A percentile compares a stretch with the other conserved stretches of the same genome.
These are phyloP conservation scores for Globisporangium recalcitrans DNA, from an alignment of 352 stramenopile genomes.

Conservation along the genomic window DNA sequence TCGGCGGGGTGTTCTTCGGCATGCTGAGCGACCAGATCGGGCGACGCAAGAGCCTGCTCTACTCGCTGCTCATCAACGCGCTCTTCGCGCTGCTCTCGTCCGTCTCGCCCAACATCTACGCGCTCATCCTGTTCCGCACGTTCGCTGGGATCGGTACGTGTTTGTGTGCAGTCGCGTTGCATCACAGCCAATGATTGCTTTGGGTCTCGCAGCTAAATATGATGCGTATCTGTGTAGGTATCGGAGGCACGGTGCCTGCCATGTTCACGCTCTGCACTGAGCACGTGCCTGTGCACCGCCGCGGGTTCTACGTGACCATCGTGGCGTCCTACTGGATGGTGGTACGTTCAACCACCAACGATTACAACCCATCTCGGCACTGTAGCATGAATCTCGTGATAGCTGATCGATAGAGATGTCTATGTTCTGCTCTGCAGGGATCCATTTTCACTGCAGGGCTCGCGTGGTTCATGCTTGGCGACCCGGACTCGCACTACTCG, in stretches of 20 bases:
- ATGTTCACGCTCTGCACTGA: slow-evolving; percentile 87
- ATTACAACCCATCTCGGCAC: no score
- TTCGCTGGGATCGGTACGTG: slow-evolving; percentile 52
- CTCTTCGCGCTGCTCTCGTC: slow-evolving; percentile 75
- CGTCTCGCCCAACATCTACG: slow-evolving; percentile 51
- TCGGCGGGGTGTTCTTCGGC: slow-evolving; percentile 77
- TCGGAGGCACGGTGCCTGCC: slow-evolving; percentile 81
- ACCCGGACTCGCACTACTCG: slow-evolving; percentile 31
- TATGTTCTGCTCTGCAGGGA: slow-evolving; percentile 7
- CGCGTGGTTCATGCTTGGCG: slow-evolving; percentile 79
- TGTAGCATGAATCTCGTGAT: no score
- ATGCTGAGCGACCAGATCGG: slow-evolving; percentile 74
- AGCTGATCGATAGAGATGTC: no score
- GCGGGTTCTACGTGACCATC: slow-evolving; percentile 82
- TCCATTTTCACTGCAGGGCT: slow-evolving; percentile 78
- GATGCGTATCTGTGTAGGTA: slow-evolving; percentile 46
- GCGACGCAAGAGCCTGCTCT: slow-evolving; percentile 59
- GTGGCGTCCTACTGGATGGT: slow-evolving; percentile 91
- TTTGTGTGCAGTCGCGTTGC: background rate
- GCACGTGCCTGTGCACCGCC: slow-evolving; percentile 66
- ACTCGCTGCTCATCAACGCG: slow-evolving; percentile 79
- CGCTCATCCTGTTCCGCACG: slow-evolving; percentile 57
- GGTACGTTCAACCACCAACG: no score
- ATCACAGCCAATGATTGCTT: no score
- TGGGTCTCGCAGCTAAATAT: no score